A percentile compares a stretch with the other conserved stretches of the same genome.
phyloP scores from a whole-genome alignment of 2,329 filamentous ascomycete species.

The Penicillium sumatraense region DNA sequence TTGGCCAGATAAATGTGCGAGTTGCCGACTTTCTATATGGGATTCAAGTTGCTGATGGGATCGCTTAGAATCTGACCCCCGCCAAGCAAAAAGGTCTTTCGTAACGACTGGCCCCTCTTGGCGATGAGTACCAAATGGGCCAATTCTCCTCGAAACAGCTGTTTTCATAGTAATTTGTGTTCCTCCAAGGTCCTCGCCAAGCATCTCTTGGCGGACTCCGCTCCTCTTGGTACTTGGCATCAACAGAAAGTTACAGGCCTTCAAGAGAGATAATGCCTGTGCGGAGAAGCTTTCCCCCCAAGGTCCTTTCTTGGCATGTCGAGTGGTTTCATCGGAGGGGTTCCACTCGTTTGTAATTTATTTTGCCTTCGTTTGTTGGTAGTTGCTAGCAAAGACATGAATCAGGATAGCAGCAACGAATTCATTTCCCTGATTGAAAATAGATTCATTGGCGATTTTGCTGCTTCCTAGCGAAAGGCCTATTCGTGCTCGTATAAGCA shows the following conservation, averaged over 20 bases:
- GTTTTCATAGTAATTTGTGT: conserved; percentile 7
- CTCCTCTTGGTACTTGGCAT: conserved; percentile 24
- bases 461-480: too few relatives aligned
- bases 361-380: not conserved
- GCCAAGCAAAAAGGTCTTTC: conserved; percentile 24
- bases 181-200: conserved; percentile 26
- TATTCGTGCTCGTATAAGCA: too few relatives aligned
- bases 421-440: too few relatives aligned
- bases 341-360: not conserved
- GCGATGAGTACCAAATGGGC: conserved; percentile 15
- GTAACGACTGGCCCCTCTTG: too few relatives aligned
- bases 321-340: not conserved
- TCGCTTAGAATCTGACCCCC: conserved; percentile 25
- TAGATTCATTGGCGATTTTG: too few relatives aligned
- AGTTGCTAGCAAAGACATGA: not conserved
- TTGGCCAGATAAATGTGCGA: not conserved
- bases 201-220: conserved; percentile 26
- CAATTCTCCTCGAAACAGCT: conserved; percentile 1
- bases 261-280: not conserved
- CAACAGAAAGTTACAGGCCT: not conserved
- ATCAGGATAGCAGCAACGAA: not conserved
- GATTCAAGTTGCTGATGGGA: not conserved
- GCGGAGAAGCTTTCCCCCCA: conserved; percentile 15
- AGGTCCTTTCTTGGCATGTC: conserved; percentile 22
- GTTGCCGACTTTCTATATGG: not conserved